phyloP scores from a whole-genome alignment of 2,329 filamentous ascomycete genomes.

The Microascus cirrosus region DNA sequence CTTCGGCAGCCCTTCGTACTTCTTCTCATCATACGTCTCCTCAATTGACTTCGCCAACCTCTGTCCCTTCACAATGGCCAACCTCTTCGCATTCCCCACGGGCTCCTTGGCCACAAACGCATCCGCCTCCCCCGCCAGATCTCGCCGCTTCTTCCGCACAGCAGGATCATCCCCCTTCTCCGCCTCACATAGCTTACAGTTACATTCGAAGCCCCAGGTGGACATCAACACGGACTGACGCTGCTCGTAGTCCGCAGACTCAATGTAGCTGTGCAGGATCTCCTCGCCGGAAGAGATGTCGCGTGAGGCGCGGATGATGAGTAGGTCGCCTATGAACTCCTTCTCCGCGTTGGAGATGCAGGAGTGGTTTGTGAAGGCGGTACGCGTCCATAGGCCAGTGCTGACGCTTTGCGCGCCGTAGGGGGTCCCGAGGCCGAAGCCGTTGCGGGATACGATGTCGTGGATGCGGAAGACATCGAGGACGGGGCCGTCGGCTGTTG shows the following conservation, averaged over 20 bases:
- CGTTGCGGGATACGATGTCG: conserved; percentile 25
- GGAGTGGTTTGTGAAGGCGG: conserved; percentile 29
- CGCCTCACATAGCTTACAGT: conserved; percentile 22
- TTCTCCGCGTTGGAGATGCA: conserved; percentile 24
- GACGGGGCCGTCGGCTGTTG: conserved; percentile 18
- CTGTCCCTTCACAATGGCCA: conserved; percentile 13
- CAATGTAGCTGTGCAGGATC: conserved; percentile 24
- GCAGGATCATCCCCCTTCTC: conserved; percentile 13
- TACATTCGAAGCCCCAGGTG: conserved; percentile 27
- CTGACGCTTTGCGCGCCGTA: conserved; percentile 13
- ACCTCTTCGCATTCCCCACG: conserved; percentile 7
- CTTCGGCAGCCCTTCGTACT: conserved; percentile 14
- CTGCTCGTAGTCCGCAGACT: conserved; percentile 16
- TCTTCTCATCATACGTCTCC: conserved; percentile 15
- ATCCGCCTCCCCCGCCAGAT: conserved; percentile 12
- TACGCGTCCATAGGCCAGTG: conserved; percentile 22
- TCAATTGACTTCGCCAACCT: conserved; percentile 12
- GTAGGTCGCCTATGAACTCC: conserved; percentile 30
- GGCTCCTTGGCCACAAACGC: conserved; percentile 9
- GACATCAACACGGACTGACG: conserved; percentile 14
- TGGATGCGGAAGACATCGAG: conserved; percentile 26
- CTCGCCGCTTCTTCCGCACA: conserved; percentile 11
- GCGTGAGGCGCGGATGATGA: conserved; percentile 23
- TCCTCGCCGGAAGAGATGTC: conserved; percentile 23
- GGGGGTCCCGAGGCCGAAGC: conserved; percentile 16